Evolutionary conservation across 2,329 filamentous ascomycete species (phyloP).

Genomic region (Cryphonectria nitschkei): DNA sequence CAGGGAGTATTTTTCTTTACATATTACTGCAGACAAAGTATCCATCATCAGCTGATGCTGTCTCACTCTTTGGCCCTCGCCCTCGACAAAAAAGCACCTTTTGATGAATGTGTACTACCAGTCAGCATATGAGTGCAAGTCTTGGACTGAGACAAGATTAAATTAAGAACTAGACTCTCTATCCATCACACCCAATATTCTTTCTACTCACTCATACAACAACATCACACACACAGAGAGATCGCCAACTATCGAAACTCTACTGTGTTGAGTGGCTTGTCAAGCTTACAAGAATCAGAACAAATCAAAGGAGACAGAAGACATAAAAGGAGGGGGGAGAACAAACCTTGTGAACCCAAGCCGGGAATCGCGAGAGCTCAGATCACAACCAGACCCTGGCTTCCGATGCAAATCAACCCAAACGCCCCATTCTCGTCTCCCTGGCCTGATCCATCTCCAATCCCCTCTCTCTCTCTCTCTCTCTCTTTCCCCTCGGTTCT

Average conservation of each 20-base stretch:
- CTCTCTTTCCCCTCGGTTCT: not conserved
- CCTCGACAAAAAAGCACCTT: not conserved
- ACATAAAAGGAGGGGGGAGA: conserved; percentile 7
- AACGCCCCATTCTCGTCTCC: conserved; percentile 3
- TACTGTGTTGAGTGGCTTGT: not conserved
- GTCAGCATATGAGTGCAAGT: too few relatives aligned
- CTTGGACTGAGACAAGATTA: conserved; percentile 21
- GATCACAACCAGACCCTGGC: not conserved
- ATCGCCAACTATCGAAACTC: not conserved
- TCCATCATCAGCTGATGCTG: not conserved
- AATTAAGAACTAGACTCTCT: conserved; percentile 11
- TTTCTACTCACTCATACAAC: not conserved
- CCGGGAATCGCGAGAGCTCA: conserved; percentile 18
- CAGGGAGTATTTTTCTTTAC: too few relatives aligned
- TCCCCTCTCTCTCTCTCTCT: too few relatives aligned
- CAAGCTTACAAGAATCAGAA: not conserved
- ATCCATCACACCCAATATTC: not conserved
- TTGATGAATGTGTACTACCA: too few relatives aligned
- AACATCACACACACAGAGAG: not conserved
- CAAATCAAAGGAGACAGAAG: not conserved
- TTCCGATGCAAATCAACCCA: not conserved
- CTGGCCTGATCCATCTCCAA: conserved; percentile 6
- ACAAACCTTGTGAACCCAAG: not conserved
- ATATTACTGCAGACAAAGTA: not conserved
- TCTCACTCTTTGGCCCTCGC: not conserved